Evolutionary conservation across 1,284 basidiomycete genomes (phyloP).

Genomic region (Tylopilus orsonianus): DNA sequence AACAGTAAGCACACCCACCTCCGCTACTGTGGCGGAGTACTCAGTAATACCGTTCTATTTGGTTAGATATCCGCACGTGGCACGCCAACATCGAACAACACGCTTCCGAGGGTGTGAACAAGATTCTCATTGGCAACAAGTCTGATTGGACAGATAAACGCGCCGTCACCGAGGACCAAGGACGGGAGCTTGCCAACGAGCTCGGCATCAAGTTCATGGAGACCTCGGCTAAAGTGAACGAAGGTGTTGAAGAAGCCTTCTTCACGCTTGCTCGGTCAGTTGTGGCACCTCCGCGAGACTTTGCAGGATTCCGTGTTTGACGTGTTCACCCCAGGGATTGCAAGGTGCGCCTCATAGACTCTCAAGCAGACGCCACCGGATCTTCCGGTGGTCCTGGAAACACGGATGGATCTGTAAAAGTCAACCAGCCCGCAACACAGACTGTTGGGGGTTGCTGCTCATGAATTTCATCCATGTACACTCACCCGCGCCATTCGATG

Average conservation of each 20-base stretch:
- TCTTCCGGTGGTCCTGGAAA: constrained; percentile 41
- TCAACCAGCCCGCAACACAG: constrained; percentile 56
- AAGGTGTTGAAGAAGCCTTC: constrained; percentile 99
- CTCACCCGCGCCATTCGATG: not conserved
- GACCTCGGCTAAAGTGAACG: constrained; percentile 96
- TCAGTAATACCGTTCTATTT: not conserved
- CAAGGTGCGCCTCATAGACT: constrained; percentile 96
- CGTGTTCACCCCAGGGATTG: constrained; percentile 67
- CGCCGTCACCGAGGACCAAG: constrained; percentile 85
- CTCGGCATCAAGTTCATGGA: constrained; percentile 96
- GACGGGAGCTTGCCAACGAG: constrained; percentile 80
- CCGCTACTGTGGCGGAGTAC: constrained; percentile 5
- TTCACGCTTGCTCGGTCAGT: constrained; percentile 92
- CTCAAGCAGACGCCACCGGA: constrained; percentile 71
- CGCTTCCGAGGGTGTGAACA: constrained; percentile 98
- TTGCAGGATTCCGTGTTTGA: not conserved
- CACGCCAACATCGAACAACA: constrained; percentile 99
- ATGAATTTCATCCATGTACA: constrained; percentile 31
- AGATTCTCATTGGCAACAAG: constrained; percentile 99
- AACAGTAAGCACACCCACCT: constrained; percentile 67
- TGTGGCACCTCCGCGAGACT: not conserved
- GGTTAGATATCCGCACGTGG: constrained; percentile 96
- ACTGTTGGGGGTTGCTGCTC: constrained; percentile 56
- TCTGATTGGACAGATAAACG: constrained; percentile 99
- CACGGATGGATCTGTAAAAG: constrained; percentile 59